Conservation (phyloP, 2,329 filamentous ascomycete species). For the Trichoderma sp. region DNA sequence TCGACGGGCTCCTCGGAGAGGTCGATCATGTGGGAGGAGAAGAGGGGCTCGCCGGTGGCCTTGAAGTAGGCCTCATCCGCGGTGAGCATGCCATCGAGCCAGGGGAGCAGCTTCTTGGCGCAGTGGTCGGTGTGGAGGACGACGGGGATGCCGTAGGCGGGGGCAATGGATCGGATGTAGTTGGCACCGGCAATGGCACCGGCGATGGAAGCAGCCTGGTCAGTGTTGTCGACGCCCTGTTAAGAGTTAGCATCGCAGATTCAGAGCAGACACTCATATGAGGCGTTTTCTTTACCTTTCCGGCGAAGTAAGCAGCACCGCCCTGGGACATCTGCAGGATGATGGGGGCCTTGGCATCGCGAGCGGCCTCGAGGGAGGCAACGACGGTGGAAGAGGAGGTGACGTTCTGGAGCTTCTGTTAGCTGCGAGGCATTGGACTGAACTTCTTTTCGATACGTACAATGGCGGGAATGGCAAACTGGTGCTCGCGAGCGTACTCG, state of each 20-base stretch:
- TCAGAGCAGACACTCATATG: background rate
- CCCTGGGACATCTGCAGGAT: conserved; percentile 94
- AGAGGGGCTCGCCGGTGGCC: conserved; percentile 86
- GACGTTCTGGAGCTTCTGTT: conserved; percentile 63
- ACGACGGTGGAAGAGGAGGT: conserved; percentile 82
- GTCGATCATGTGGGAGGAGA: conserved; percentile 98
- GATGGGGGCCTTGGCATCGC: conserved; percentile 87
- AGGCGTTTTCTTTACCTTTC: conserved; percentile 61
- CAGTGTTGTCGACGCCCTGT: conserved; percentile 71
- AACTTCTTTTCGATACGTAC: conserved; percentile 36
- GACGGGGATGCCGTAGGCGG: conserved; percentile 85
- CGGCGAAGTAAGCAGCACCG: conserved; percentile 89
- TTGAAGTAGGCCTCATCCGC: conserved; percentile 96
- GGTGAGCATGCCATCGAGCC: conserved; percentile 94
- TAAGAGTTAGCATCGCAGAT: background rate
- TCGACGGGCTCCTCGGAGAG: conserved; percentile 88
- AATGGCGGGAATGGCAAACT: conserved; percentile 86
- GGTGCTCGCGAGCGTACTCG: conserved; percentile 83
- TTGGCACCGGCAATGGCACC: conserved; percentile 88
- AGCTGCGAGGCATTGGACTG: background rate
- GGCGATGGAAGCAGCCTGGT: conserved; percentile 86
- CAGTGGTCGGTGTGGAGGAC: conserved; percentile 98
- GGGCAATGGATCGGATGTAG: conserved; percentile 88
- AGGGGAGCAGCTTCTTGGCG: conserved; percentile 98
- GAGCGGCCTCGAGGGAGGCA: conserved; percentile 88